phyloP scores from a whole-genome alignment of 108 stramenopile genomes.

The Parmales sp. region DNA sequence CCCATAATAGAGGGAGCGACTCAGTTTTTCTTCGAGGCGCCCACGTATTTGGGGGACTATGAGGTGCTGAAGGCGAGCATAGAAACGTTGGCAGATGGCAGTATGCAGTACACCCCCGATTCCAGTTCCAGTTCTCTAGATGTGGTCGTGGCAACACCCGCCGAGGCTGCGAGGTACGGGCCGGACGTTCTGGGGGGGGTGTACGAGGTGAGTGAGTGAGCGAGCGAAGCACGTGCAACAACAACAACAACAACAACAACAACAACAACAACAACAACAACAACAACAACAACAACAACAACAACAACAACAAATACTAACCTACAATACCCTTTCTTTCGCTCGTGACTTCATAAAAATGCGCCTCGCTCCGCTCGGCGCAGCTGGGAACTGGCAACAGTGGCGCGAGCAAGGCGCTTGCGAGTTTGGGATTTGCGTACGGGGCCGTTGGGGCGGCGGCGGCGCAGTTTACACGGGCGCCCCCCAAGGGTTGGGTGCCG shows the following conservation, averaged over 20 bases:
- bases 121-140: slow-evolving; percentile 39
- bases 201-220: too few relatives aligned
- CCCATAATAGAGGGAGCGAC: slow-evolving; percentile 48
- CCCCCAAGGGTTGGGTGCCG: slow-evolving; percentile 43
- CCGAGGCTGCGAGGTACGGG: slow-evolving; percentile 27
- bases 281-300: too few relatives aligned
- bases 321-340: too few relatives aligned
- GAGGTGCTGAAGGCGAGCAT: slow-evolving; percentile 14
- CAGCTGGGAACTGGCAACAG: slow-evolving; percentile 55
- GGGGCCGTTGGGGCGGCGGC: slow-evolving; percentile 35
- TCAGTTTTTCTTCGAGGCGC: slow-evolving; percentile 45
- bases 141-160: slow-evolving; percentile 46
- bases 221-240: too few relatives aligned
- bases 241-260: too few relatives aligned
- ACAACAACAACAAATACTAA: too few relatives aligned
- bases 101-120: slow-evolving; percentile 33
- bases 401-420: slow-evolving; percentile 44
- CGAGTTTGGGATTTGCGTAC: slow-evolving; percentile 34
- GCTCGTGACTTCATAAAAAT: too few relatives aligned
- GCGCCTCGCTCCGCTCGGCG: too few relatives aligned
- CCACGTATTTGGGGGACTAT: slow-evolving; percentile 38
- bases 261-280: too few relatives aligned
- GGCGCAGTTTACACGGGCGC: slow-evolving; percentile 38
- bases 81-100: slow-evolving; percentile 39
- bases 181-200: slow-evolving; percentile 31